Percentiles rank a stretch among this genome's conserved stretches.
These are phyloP conservation scores for Salvia hispanica DNA, from an alignment of 257 asterid genomes.

Conservation along the genomic window DNA sequence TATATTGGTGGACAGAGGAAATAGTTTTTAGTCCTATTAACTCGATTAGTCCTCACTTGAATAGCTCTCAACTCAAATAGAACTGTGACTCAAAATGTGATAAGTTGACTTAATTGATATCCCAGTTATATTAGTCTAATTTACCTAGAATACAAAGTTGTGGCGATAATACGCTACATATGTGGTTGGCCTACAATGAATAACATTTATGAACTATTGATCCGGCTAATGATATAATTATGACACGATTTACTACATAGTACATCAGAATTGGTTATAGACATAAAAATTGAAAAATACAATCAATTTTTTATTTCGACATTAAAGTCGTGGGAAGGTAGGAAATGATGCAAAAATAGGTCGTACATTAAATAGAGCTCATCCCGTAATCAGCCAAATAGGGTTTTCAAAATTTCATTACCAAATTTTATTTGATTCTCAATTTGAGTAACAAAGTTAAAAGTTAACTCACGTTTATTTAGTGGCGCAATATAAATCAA, in stretches of 20 bases:
- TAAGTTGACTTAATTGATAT: too few relatives aligned
- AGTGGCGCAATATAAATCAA: conserved; percentile 30
- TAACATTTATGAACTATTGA: background rate
- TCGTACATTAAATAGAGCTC: conserved; percentile 26
- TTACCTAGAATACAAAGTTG: too few relatives aligned
- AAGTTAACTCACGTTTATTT: conserved; percentile 30
- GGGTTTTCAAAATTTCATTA: conserved; percentile 29
- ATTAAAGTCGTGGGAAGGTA: conserved; percentile 24
- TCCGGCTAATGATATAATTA: background rate
- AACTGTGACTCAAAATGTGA: too few relatives aligned
- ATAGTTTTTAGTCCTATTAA: too few relatives aligned
- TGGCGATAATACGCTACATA: background rate
- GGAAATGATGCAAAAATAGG: conserved; percentile 25
- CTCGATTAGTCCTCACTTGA: too few relatives aligned
- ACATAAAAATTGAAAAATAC: background rate
- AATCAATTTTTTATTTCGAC: background rate
- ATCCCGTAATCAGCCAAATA: conserved; percentile 26
- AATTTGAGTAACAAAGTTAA: conserved; percentile 21
- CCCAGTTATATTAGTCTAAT: too few relatives aligned
- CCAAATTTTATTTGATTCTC: conserved; percentile 29
- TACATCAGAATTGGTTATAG: background rate
- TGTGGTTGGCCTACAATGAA: background rate
- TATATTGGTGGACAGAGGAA: too few relatives aligned
- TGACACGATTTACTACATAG: background rate
- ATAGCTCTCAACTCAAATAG: too few relatives aligned